Evolutionary conservation across 106 monocot species (phyloP).

Genomic region (Platanthera zijinensis): DNA sequence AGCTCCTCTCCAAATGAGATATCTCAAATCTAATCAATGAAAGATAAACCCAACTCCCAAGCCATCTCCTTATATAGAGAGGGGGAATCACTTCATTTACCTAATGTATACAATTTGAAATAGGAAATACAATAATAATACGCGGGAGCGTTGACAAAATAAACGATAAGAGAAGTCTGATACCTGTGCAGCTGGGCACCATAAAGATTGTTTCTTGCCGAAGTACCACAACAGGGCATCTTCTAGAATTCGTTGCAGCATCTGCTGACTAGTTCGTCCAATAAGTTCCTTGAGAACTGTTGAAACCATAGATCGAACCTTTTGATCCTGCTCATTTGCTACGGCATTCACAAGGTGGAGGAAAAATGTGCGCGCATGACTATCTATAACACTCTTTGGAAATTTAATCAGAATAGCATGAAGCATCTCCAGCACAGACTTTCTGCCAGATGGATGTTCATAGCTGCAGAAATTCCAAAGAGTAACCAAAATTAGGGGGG

Average conservation of each 20-base stretch:
- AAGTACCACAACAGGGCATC: conserved; percentile 70
- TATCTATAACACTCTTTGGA: conserved; percentile 60
- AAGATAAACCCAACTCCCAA: too few relatives aligned
- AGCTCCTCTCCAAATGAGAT: too few relatives aligned
- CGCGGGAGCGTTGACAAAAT: too few relatives aligned
- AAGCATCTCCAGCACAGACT: conserved; percentile 94
- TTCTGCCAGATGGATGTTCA: conserved; percentile 91
- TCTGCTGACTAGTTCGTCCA: conserved; percentile 24
- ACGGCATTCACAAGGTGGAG: conserved; percentile 73
- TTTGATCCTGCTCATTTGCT: conserved; percentile 62
- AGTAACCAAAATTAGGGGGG: background rate
- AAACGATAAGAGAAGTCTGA: background rate
- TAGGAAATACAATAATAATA: too few relatives aligned
- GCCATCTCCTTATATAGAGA: too few relatives aligned
- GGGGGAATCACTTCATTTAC: too few relatives aligned
- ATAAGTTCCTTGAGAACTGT: conserved; percentile 53
- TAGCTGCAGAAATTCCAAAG: conserved; percentile 40
- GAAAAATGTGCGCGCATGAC: conserved; percentile 61
- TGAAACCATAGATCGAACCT: conserved; percentile 58
- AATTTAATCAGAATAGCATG: conserved; percentile 70
- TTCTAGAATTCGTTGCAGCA: conserved; percentile 41
- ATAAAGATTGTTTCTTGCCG: conserved; percentile 59
- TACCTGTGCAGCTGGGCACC: conserved; percentile 87
- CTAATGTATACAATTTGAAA: too few relatives aligned
- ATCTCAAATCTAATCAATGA: too few relatives aligned